Evolutionary conservation across 2,329 filamentous ascomycete species (phyloP), one percentile per base, ranked within the genome.

Genomic region (Pseudodiploospora longispora): DNA sequence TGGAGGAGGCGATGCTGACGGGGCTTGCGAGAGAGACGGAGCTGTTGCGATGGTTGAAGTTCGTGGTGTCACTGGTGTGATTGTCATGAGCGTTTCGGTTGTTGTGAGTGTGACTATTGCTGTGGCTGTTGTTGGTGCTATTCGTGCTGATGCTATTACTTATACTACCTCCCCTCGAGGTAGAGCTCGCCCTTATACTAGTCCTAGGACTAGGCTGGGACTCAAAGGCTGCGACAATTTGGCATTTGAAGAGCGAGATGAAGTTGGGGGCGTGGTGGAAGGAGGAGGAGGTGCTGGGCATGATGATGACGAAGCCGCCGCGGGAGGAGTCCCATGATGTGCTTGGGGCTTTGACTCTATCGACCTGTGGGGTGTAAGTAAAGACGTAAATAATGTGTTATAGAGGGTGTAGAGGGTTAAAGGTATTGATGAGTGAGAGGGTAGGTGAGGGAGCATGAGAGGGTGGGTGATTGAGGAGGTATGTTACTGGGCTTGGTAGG

Each of bases 301-400:
- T 46, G 9, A 46, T 50, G 27, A 74, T 51, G 5, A 69, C 46
- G 43, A 74, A 71, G 6, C 64, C 64, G 1, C 34, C 44, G 4
- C 59, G 58, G n/a, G 53, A 57, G 2, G 59, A 46, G 0, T 63
- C 64, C 70, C 69, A 72, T 3, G 50, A 41, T 1, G 68, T 64
- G 3, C 55, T 54, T 4, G 62, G 53, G n/a, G 57, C 46, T 6
- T 59, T 51, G 19, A 46, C 52, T 34, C 58, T 49, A 3, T 53
- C 54, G 8, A 51, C 51, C 50, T 56, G 35, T 19, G n/a, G 10
- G 12, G 37, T 39, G 37, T 30, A 30, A 27, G 37, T 39, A 9
- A 39, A n/a, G n/a, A n/a, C n/a, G n/a, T n/a, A n/a, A n/a, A n/a
- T n/a, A n/a, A n/a, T n/a, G n/a, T n/a, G 32, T 8, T 8, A n/a